Conservation (phyloP, 805 yeast species). For the Yamadazyma nakazawae region DNA sequence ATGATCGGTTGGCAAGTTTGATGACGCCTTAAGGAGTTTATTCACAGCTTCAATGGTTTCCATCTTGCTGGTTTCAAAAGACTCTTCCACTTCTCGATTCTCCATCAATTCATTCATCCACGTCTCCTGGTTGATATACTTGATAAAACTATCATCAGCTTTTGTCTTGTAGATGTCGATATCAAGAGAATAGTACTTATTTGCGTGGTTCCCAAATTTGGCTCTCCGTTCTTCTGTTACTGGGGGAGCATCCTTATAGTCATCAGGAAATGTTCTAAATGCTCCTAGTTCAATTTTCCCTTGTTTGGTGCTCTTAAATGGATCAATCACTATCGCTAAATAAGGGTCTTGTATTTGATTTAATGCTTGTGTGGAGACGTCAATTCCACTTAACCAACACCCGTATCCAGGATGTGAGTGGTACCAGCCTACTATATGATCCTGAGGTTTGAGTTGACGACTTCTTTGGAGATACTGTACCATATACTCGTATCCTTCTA, state of each 20-base stretch:
- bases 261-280: constrained; percentile 65
- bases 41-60: background rate
- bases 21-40: background rate
- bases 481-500: constrained; percentile 94
- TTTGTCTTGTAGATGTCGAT: constrained; percentile 56
- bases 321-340: constrained; percentile 85
- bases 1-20: background rate
- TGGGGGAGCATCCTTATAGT: constrained; percentile 11
- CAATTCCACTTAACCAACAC: constrained; percentile 93
- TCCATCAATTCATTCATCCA: constrained; percentile 13
- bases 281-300: constrained; percentile 84
- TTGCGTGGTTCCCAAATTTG: constrained; percentile 71
- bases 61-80: constrained; percentile 1
- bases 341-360: constrained; percentile 94
- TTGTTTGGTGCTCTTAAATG: constrained; percentile 59
- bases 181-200: constrained; percentile 63
- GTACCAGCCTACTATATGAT: constrained; percentile 93
- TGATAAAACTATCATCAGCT: constrained; percentile 12
- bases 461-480: constrained; percentile 65
- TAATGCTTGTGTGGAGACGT: constrained; percentile 81
- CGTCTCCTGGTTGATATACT: constrained; percentile 14
- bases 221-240: constrained; percentile 45
- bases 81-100: constrained; percentile 8
- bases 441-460: constrained; percentile 37
- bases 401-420: constrained; percentile 97